Evolutionary conservation across 1,139 yeast species (phyloP).

Genomic region (Protomyces pachydermus): DNA sequence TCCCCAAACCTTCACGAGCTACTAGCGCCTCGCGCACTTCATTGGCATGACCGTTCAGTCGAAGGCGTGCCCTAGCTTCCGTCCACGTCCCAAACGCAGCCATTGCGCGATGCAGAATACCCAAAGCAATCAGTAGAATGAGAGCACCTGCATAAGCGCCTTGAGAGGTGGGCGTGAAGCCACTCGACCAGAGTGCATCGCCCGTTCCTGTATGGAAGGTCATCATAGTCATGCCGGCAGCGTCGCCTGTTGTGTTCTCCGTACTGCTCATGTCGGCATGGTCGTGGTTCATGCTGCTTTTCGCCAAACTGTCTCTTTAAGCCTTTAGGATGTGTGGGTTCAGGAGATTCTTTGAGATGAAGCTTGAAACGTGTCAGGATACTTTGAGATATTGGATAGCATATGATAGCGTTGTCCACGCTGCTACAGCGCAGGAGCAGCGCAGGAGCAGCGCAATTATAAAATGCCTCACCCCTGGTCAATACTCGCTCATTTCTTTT

Average conservation of each 20-base stretch:
- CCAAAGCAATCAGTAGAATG: conserved; percentile 34
- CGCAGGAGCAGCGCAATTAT: no score
- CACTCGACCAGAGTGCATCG: conserved; percentile 27
- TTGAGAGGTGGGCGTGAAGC: conserved; percentile 35
- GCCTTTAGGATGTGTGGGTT: no score
- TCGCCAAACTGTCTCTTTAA: no score
- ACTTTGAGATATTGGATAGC: no score
- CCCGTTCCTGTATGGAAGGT: conserved; percentile 32
- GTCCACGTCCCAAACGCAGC: conserved; percentile 19
- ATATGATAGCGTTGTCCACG: no score
- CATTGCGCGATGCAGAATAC: conserved; percentile 32
- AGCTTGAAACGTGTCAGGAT: no score
- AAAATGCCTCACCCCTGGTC: no score
- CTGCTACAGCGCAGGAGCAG: no score
- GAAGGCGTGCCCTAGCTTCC: conserved; percentile 30
- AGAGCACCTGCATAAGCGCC: conserved; percentile 37
- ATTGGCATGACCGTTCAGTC: conserved; percentile 27
- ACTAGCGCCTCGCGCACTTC: conserved; percentile 3
- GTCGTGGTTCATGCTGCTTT: not conserved
- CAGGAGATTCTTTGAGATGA: no score
- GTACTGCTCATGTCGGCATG: not conserved
- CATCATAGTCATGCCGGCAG: conserved; percentile 7
- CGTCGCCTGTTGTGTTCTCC: not conserved
- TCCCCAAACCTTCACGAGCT: not conserved
- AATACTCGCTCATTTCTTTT: no score